Conservation (phyloP, 2,329 filamentous ascomycete genomes). For the Rutstroemia sp. region DNA sequence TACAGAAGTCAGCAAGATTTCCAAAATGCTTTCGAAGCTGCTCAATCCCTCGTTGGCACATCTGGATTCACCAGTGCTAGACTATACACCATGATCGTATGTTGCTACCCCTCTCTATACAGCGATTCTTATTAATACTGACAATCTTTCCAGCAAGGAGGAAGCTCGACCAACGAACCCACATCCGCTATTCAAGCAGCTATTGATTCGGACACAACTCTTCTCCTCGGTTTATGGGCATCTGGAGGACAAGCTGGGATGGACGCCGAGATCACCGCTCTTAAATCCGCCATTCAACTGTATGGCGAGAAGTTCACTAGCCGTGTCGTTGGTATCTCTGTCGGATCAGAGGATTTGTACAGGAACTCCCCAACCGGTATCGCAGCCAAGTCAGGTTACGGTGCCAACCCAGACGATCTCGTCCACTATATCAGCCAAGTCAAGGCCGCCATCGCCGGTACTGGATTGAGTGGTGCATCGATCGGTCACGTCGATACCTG, state of each 20-base stretch:
- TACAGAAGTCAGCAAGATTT: constrained; percentile 58
- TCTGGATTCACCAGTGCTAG: constrained; percentile 61
- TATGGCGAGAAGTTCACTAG: constrained; percentile 60
- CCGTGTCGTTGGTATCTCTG: constrained; percentile 72
- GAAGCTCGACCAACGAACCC: constrained; percentile 50
- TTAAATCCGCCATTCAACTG: constrained; percentile 59
- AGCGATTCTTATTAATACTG: constrained; percentile 10
- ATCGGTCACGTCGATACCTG: constrained; percentile 88
- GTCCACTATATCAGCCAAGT: constrained; percentile 65
- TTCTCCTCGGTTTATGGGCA: constrained; percentile 80
- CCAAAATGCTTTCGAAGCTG: constrained; percentile 60
- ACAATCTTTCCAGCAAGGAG: constrained; percentile 46
- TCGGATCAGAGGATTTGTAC: constrained; percentile 84
- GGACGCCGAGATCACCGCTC: constrained; percentile 65
- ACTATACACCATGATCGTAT: constrained; percentile 58
- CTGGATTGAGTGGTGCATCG: constrained; percentile 46
- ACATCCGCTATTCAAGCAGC: constrained; percentile 75
- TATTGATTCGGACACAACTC: constrained; percentile 67
- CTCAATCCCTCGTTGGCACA: constrained; percentile 56
- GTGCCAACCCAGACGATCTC: constrained; percentile 54
- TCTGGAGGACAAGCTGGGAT: constrained; percentile 58
- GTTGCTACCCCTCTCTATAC: constrained; percentile 16
- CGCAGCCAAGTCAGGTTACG: constrained; percentile 52
- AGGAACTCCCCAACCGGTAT: constrained; percentile 66
- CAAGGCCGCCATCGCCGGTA: constrained; percentile 54